Percentiles rank a stretch among this genome's conserved stretches.
These are phyloP conservation scores for Bruguiera sexangula DNA, from an alignment of 345 rosid species.

Conservation along the genomic window DNA sequence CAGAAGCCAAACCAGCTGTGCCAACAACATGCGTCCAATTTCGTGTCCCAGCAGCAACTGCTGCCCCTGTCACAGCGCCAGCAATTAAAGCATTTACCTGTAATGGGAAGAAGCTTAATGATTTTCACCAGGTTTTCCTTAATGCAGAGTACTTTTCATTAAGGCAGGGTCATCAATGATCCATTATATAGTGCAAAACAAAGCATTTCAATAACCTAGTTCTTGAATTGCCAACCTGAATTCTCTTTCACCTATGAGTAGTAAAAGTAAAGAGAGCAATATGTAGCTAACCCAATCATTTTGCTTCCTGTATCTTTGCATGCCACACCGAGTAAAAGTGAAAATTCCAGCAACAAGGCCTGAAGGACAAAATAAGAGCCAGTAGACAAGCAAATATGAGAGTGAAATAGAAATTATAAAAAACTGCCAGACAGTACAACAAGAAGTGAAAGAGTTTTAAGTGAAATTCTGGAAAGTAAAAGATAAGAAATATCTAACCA, in stretches of 20 bases:
- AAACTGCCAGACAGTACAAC: neutral
- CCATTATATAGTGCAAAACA: too few species aligned
- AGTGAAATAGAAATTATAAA: neutral
- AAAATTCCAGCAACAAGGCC: conserved; percentile 80
- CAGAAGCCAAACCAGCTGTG: conserved; percentile 63
- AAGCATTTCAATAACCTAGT: neutral
- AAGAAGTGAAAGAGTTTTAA: neutral
- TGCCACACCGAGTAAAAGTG: conserved; percentile 54
- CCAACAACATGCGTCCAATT: conserved; percentile 53
- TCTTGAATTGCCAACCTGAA: neutral
- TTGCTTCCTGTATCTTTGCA: conserved; percentile 57
- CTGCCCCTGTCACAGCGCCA: conserved; percentile 80
- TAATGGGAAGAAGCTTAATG: conserved; percentile 8
- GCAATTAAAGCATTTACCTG: conserved; percentile 74
- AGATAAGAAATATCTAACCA: neutral
- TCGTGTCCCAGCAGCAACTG: conserved; percentile 59
- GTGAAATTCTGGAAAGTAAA: neutral
- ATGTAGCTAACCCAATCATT: conserved; percentile 68
- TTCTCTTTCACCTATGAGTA: neutral
- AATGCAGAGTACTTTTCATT: neutral
- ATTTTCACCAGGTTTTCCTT: conserved; percentile 2
- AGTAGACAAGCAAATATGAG: neutral
- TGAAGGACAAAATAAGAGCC: conserved; percentile 17
- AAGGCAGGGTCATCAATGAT: too few species aligned
- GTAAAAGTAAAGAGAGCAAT: too few species aligned